phyloP scores from a whole-genome alignment of 2,329 filamentous ascomycete genomes.

The Trichophaea hybrida region DNA sequence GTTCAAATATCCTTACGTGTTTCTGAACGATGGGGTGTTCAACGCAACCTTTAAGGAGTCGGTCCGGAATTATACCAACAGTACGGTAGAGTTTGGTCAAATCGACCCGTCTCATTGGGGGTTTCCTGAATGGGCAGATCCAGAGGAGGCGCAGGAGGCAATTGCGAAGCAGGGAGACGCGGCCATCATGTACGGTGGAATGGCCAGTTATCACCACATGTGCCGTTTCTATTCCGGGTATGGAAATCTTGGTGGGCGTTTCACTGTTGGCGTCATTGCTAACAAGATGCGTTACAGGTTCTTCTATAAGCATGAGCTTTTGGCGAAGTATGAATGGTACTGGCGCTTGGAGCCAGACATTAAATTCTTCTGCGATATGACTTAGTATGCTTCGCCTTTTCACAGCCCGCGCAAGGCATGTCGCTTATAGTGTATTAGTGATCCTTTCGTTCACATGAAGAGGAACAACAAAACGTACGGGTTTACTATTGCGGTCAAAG shows the following conservation, averaged over 20 bases:
- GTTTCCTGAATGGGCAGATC: conserved; percentile 90
- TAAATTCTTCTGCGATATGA: conserved; percentile 99
- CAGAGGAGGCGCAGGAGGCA: conserved; percentile 84
- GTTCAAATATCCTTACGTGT: conserved; percentile 98
- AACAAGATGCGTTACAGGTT: conserved; percentile 41
- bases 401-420: not conserved
- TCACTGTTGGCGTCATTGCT: conserved; percentile 16
- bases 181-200: conserved; percentile 97
- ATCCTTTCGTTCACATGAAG: conserved; percentile 92
- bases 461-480: conserved; percentile 93
- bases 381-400: conserved; percentile 53
- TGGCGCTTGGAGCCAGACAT: conserved; percentile 98
- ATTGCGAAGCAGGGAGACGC: conserved; percentile 93
- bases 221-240: conserved; percentile 97
- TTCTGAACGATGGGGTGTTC: conserved; percentile 95
- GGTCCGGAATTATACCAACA: conserved; percentile 79
- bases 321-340: conserved; percentile 98
- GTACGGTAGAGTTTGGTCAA: conserved; percentile 79
- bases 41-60: conserved; percentile 84
- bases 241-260: conserved; percentile 27
- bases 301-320: conserved; percentile 92
- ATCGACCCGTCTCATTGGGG: conserved; percentile 89
- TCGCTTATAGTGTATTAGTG: conserved; percentile 39
- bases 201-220: conserved; percentile 99
- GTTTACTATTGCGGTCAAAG: conserved; percentile 97